Percentiles rank a stretch among this genome's conserved stretches.
These are phyloP conservation scores for Apiospora saccharicola DNA, from an alignment of 2,329 filamentous ascomycete species.

Conservation along the genomic window DNA sequence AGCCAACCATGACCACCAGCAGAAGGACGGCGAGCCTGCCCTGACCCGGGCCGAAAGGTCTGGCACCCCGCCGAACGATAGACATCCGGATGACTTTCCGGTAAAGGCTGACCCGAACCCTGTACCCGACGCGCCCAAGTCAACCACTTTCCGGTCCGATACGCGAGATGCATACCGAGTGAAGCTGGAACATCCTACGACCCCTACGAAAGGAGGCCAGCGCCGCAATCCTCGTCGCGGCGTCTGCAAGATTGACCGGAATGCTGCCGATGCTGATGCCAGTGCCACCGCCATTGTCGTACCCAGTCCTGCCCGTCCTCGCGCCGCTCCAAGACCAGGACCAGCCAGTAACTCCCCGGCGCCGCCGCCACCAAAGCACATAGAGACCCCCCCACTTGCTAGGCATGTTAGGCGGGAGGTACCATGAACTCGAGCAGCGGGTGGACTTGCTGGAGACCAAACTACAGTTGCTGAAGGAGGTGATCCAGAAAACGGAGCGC, in stretches of 20 bases:
- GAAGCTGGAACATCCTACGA: not conserved
- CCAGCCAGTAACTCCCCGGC: too few relatives aligned
- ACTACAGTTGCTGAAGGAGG: not conserved
- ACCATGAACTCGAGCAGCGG: not conserved
- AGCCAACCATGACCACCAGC: not conserved
- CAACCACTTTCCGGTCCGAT: not conserved
- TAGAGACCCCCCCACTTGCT: not conserved
- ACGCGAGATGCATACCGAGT: not conserved
- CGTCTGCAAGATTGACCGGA: too few relatives aligned
- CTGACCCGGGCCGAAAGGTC: not conserved
- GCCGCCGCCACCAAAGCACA: not conserved
- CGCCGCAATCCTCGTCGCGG: slow-evolving; percentile 2
- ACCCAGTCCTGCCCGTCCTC: not conserved
- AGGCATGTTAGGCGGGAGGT: not conserved
- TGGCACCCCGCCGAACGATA: not conserved
- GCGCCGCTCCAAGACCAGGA: not conserved
- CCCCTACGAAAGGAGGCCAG: not conserved
- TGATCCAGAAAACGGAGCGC: not conserved
- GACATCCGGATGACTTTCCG: not conserved
- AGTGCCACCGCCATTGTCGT: not conserved
- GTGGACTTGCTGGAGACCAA: not conserved
- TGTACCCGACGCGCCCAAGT: not conserved
- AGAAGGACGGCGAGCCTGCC: not conserved
- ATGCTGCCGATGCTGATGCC: not conserved
- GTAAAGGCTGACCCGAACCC: not conserved